Evolutionary conservation across 2,329 filamentous ascomycete genomes (phyloP), one percentile per base, ranked within the genome.

Genomic region (Neophaeococcomyces aloes): DNA sequence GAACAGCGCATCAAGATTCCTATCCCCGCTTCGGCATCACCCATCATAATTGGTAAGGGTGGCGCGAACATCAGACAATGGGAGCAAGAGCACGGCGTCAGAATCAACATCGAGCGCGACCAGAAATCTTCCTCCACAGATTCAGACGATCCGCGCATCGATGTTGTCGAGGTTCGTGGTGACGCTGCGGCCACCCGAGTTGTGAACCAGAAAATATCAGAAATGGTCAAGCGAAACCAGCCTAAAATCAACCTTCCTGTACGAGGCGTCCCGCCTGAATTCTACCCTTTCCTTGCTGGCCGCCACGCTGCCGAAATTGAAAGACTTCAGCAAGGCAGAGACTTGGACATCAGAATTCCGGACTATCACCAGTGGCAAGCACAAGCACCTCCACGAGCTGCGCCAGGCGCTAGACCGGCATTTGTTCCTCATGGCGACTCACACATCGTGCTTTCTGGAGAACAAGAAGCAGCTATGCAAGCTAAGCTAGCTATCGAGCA

Each of bases 251-350:
- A 78, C 65, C 74, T 86, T 45, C 86, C 84, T 56, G 66, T 98
- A 52, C 86, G 81, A 63, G 79, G 81, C 38, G 82, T 98, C 47
- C 88, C 91, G 6, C 77, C 86, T 19, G 87, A 94, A 61, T 93
- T 91, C 64, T 98, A 91, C 65, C 89, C 89, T 41, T 98, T 98
- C 70, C 81, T 98, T 62, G 82, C 86, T 18, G 87, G 87, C 38
- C 78, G 81, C 7, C 76, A 83, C 60, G 85, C 87, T 59, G 69
- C 75, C 36, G 69, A 78, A 39, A 66, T 86, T 44, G 72, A 76
- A 51, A 74, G 75, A 29, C 71, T 94, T 41, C 83, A 89, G 63
- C 68, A 79, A 48, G 76, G 76, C 49, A 82, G 81, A 49, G 84
- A 86, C 49, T 72, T 94, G 29, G 81, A 84, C 59, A 74, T 98